These are phyloP conservation scores for Psophocarpus tetragonolobus DNA, from an alignment of 306 rosid species.

Conservation along the genomic window DNA sequence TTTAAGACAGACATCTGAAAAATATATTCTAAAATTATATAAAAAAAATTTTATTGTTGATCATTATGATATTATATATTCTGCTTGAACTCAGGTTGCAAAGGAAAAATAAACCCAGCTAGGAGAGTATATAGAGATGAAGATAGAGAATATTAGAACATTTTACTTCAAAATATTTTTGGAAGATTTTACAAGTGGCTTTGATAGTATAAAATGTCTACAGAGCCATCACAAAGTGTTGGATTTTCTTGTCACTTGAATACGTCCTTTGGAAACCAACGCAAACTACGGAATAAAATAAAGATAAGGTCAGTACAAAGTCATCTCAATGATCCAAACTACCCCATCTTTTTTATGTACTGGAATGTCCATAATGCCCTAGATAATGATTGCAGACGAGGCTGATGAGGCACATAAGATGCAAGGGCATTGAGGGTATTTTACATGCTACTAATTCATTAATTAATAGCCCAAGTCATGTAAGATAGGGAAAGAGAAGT, in stretches of 20 bases:
- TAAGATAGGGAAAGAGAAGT: constrained; percentile 32
- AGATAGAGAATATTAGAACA: not conserved
- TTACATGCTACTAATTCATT: constrained; percentile 11
- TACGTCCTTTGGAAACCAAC: constrained; percentile 55
- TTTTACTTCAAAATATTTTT: not conserved
- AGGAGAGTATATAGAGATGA: not conserved
- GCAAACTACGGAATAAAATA: constrained; percentile 74
- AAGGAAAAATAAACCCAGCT: not conserved
- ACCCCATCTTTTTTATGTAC: constrained; percentile 42
- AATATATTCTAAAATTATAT: not conserved
- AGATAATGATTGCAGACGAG: constrained; percentile 37
- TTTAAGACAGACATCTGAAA: not conserved
- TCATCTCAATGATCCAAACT: constrained; percentile 79
- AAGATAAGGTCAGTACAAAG: constrained; percentile 81
- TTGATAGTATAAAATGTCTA: constrained; percentile 15
- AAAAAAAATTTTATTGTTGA: not conserved
- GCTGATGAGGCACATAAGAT: not conserved
- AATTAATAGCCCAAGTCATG: constrained; percentile 47
- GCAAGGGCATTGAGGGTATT: constrained; percentile 38
- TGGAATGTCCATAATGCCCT: constrained; percentile 48
- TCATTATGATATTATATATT: not conserved
- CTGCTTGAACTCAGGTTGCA: not conserved
- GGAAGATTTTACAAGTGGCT: not conserved
- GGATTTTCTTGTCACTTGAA: constrained; percentile 53
- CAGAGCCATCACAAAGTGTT: constrained; percentile 32